A percentile compares a stretch with the other conserved stretches of the same genome.
phyloP scores from a whole-genome alignment of 768 basidiomycete genomes.

The Piloderma croceum region DNA sequence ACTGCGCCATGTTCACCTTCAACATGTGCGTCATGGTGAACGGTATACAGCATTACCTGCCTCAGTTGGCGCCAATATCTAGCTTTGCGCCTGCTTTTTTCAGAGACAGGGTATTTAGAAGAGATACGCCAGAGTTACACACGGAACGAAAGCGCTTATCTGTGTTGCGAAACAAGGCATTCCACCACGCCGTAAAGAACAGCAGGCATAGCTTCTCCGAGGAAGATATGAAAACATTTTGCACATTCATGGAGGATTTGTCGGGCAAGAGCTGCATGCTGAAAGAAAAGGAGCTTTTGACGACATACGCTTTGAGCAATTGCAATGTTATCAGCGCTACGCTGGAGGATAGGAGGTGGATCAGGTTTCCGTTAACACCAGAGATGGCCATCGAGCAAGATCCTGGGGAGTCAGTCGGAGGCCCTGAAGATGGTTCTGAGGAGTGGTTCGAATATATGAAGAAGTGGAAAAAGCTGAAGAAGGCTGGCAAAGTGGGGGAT shows the following conservation, averaged over 20 bases:
- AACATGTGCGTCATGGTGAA: slow-evolving; percentile 30
- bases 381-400: slow-evolving; percentile 18
- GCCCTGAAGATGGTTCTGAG: slow-evolving; percentile 11
- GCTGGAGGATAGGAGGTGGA: slow-evolving; percentile 13
- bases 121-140: slow-evolving; percentile 9
- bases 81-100: slow-evolving; percentile 11
- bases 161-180: slow-evolving; percentile 23
- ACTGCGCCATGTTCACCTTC: slow-evolving; percentile 39
- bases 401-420: slow-evolving; percentile 19
- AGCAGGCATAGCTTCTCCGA: slow-evolving; percentile 5
- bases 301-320: slow-evolving; percentile 8
- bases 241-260: slow-evolving; percentile 27
- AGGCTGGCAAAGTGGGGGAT: slow-evolving; percentile 20
- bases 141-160: slow-evolving; percentile 19
- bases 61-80: slow-evolving; percentile 4
- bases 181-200: slow-evolving; percentile 15
- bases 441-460: slow-evolving; percentile 22
- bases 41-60: slow-evolving; percentile 10
- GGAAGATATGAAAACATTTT: slow-evolving; percentile 12
- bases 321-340: slow-evolving; percentile 8
- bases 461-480: slow-evolving; percentile 23
- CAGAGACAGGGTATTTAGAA: slow-evolving; percentile 6
- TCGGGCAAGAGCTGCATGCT: slow-evolving; percentile 16
- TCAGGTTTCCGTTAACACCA: slow-evolving; percentile 20
- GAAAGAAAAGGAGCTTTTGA: slow-evolving; percentile 18